phyloP scores from a whole-genome alignment of 352 stramenopile genomes.

The Globisporangium orthogonon region DNA sequence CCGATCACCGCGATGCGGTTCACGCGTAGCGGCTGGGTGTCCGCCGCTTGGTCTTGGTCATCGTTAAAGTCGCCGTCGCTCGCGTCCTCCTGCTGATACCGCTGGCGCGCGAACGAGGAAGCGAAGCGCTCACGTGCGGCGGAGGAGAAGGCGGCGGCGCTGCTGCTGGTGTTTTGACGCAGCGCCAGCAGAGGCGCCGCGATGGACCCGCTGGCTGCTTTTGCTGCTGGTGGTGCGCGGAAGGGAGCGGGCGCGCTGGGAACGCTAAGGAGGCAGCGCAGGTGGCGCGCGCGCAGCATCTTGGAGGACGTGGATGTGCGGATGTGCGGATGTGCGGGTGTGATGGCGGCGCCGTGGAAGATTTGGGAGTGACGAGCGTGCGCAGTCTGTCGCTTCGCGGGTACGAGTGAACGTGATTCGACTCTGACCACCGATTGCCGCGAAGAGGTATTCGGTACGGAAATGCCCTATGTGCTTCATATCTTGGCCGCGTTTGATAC shows the following conservation, averaged over 20 bases:
- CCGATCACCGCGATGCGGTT: slow-evolving; percentile 72
- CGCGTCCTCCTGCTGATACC: slow-evolving; percentile 1
- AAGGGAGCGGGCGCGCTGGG: background rate
- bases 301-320: background rate
- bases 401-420: no score
- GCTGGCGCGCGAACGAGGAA: slow-evolving; percentile 14
- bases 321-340: no score
- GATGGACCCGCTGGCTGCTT: no score
- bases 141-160: slow-evolving; percentile 3
- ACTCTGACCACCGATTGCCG: no score
- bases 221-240: background rate
- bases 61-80: slow-evolving; percentile 6
- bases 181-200: no score
- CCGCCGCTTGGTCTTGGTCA: background rate
- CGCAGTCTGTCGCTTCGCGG: no score
- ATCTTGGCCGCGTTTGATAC: no score
- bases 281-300: slow-evolving; percentile 2
- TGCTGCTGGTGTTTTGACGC: background rate
- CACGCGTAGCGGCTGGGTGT: slow-evolving; percentile 27
- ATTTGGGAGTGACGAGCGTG: background rate
- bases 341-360: background rate
- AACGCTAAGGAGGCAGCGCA: slow-evolving; percentile 1
- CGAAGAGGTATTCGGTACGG: no score
- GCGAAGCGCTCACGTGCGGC: slow-evolving; percentile 10
- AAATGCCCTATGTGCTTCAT: no score